Conservation (phyloP, 2,329 filamentous ascomycete species). For the Exophiala bonariae region DNA sequence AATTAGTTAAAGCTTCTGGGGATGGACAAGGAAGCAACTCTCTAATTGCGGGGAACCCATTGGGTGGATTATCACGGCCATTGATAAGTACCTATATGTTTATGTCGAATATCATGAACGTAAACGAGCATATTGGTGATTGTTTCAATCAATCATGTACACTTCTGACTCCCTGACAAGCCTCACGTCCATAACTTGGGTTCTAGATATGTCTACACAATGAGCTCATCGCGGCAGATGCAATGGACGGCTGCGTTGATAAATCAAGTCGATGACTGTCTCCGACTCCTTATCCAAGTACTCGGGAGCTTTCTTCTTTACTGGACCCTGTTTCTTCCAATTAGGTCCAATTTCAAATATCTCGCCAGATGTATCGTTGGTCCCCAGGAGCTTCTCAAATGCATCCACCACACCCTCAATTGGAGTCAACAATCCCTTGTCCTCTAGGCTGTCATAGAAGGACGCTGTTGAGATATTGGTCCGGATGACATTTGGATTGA, state of each 20-base stretch:
- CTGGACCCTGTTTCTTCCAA: constrained; percentile 23
- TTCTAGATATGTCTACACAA: no score
- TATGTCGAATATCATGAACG: no score
- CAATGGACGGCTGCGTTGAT: constrained; percentile 13
- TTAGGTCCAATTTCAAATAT: constrained; percentile 44
- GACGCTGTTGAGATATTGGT: constrained; percentile 38
- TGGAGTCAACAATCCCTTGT: constrained; percentile 36
- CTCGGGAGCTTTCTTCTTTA: constrained; percentile 12
- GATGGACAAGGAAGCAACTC: no score
- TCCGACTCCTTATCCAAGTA: constrained; percentile 22
- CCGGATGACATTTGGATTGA: constrained; percentile 42
- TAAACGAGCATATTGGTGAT: no score
- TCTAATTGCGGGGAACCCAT: no score
- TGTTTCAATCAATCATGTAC: no score
- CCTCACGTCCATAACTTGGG: no score
- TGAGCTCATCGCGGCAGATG: constrained; percentile 20
- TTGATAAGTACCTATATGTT: no score
- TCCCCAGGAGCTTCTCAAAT: constrained; percentile 39
- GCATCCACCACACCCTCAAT: constrained; percentile 43
- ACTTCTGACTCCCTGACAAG: no score
- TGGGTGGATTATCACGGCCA: no score
- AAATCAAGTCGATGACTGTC: constrained; percentile 17
- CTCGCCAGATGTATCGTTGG: constrained; percentile 37
- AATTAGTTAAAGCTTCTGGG: no score
- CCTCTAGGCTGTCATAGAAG: constrained; percentile 42